Conservation (phyloP, 176 grass and related monocot species). For the Pontederia paniculata region DNA sequence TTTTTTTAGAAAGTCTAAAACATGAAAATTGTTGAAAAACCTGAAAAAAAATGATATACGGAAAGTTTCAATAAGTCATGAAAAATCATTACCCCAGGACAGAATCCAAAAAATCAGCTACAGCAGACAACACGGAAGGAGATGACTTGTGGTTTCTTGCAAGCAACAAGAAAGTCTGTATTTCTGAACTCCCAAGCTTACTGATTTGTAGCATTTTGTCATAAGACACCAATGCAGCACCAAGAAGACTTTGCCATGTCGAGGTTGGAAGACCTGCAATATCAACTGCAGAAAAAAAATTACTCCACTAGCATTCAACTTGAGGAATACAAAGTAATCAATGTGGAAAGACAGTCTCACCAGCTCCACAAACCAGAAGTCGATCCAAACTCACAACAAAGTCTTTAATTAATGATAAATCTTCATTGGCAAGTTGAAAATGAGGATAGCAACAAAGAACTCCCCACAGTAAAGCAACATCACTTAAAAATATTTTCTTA, state of each 20-base stretch:
- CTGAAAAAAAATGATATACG: slow-evolving; percentile 6
- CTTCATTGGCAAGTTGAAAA: slow-evolving; percentile 33
- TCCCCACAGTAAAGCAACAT: slow-evolving; percentile 69
- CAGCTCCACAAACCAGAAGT: slow-evolving; percentile 48
- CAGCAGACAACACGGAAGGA: slow-evolving; percentile 53
- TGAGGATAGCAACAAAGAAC: slow-evolving; percentile 57
- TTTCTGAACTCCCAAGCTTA: slow-evolving; percentile 31
- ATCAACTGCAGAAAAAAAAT: slow-evolving; percentile 16
- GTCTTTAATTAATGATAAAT: slow-evolving; percentile 40
- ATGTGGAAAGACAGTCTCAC: slow-evolving; percentile 26
- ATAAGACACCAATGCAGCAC: slow-evolving; percentile 59
- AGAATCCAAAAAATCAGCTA: slow-evolving; percentile 68
- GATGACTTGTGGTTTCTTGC: slow-evolving; percentile 67
- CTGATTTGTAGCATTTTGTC: slow-evolving; percentile 31
- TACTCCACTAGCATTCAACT: slow-evolving; percentile 2
- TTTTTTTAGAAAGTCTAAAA: not conserved
- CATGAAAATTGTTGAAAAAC: slow-evolving; percentile 9
- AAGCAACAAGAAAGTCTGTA: slow-evolving; percentile 43
- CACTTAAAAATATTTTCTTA: slow-evolving; percentile 35
- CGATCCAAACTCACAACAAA: slow-evolving; percentile 46
- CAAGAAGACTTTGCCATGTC: slow-evolving; percentile 72
- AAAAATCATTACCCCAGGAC: slow-evolving; percentile 34
- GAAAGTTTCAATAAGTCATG: not conserved
- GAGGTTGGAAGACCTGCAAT: slow-evolving; percentile 46
- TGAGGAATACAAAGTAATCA: slow-evolving; percentile 14